phyloP scores from a whole-genome alignment of 2,329 filamentous ascomycete genomes.

The Xylaria sp. region DNA sequence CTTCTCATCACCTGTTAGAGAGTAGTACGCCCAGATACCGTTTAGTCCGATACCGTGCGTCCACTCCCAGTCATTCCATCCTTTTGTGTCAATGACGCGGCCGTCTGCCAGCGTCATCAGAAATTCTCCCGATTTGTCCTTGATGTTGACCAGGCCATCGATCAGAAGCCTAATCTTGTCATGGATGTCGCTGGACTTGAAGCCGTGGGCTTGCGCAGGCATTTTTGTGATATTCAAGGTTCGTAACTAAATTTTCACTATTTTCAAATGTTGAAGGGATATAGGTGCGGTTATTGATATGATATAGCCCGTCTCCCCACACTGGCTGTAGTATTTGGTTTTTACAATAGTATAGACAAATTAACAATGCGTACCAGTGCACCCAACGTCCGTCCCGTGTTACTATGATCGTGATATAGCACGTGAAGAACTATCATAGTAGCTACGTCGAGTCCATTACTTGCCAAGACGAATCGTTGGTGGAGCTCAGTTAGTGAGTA shows the following conservation, averaged over 20 bases:
- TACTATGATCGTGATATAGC: not conserved
- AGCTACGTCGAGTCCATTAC: not conserved
- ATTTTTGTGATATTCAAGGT: constrained; percentile 35
- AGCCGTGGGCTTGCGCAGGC: constrained; percentile 51
- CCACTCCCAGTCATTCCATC: constrained; percentile 85
- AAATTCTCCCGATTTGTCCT: constrained; percentile 76
- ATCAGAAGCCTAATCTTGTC: constrained; percentile 69
- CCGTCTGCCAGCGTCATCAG: constrained; percentile 73
- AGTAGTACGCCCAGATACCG: constrained; percentile 82
- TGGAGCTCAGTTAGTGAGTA: not conserved
- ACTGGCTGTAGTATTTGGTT: not conserved
- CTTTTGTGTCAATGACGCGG: constrained; percentile 81
- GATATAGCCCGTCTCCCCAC: not conserved
- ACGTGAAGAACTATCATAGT: not conserved
- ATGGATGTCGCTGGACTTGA: constrained; percentile 56
- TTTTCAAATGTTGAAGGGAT: not conserved
- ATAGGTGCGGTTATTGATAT: not conserved
- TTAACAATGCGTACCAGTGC: not conserved
- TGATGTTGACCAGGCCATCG: constrained; percentile 76
- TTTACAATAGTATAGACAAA: not conserved
- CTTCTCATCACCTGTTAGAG: constrained; percentile 66
- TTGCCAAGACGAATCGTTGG: constrained; percentile 8
- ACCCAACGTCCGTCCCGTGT: not conserved
- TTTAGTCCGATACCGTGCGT: constrained; percentile 81
- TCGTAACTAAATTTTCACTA: not conserved